Conservation (phyloP, 768 basidiomycete genomes). For the Galerina sulciceps region DNA sequence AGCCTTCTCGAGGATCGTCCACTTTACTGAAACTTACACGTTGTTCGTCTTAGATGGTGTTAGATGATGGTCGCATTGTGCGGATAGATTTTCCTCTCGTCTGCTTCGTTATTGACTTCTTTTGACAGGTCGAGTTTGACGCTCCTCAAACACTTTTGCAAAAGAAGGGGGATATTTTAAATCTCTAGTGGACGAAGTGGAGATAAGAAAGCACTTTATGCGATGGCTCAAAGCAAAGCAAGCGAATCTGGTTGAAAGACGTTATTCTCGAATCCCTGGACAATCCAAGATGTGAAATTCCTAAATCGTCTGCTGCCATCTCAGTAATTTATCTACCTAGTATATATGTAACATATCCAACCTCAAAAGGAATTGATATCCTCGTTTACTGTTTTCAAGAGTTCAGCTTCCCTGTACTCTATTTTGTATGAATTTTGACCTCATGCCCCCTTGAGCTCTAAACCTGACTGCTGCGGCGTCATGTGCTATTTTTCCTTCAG, state of each 20-base stretch:
- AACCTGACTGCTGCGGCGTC: too few species aligned
- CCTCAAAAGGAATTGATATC: too few species aligned
- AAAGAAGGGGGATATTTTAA: conserved; percentile 55
- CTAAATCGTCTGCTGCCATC: background rate
- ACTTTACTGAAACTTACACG: background rate
- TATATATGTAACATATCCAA: too few species aligned
- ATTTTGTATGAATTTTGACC: too few species aligned
- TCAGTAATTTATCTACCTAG: background rate
- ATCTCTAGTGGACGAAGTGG: conserved; percentile 61
- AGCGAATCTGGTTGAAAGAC: background rate
- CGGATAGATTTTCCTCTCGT: background rate
- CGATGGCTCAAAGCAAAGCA: conserved; percentile 32
- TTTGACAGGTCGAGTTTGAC: conserved; percentile 55
- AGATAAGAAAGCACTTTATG: conserved; percentile 52
- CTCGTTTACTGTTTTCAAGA: too few species aligned
- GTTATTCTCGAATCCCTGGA: background rate
- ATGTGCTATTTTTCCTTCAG: too few species aligned
- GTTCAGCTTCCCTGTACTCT: too few species aligned
- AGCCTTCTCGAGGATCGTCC: conserved; percentile 11
- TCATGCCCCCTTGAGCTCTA: too few species aligned
- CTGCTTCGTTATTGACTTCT: background rate
- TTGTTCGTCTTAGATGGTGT: conserved; percentile 37
- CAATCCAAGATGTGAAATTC: background rate
- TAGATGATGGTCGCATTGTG: conserved; percentile 48
- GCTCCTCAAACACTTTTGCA: conserved; percentile 52